Base-by-base conservation (phyloP, 2,329 filamentous ascomycete species). In the Colletotrichum melonis region DNA sequence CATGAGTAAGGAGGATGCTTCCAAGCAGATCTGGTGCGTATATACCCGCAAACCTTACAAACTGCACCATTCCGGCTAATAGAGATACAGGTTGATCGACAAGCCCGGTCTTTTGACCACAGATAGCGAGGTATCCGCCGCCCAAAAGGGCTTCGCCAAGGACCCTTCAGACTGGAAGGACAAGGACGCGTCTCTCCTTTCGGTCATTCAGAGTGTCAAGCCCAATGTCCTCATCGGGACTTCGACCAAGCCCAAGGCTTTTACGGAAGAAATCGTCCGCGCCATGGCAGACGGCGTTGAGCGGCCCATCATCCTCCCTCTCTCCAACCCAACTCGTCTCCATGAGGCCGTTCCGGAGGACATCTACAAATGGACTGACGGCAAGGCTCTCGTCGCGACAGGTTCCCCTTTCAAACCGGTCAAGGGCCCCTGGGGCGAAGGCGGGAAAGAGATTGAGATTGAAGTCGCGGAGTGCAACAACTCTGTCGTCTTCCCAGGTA, bases 171-270 rank as follows among this genome's bases (percentile, higher is more conserved):
- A 92, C 5, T 97, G 93, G 92, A 78, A 88, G 5, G 85, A 82
- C 59, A 88, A 89, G 64, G 82, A 90, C 5, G 86, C 87, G 12
- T 85, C 86, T 69, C 88, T 98, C 0, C 84, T 93, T 0, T 88
- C 89, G 0, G 89, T 97, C 0, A 86, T 97, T 75, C 88, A 91
- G 64, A 84, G 88, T 55, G 90, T 96, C 22, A 92, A 93, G 64
- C 95, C 95, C 0, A 93, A 97, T 76, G 92, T 96, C 1, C 86
- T 97, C 0, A 91, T 97, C 74, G 95, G 95, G 14, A 97, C 94
- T 0, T 97, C 94, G 0, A 97, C 95, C 0, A 89, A 92, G 11
- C 92, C 94, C 0, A 90, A 89, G 2, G 85, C 94, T 0, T 97
- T 97, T 82, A 96, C 93, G 0, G 86, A 95, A 76, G 89, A 94